Percentiles rank a stretch among this genome's conserved stretches.
phyloP scores from a whole-genome alignment of 139 green algal genomes.

The Coelastrella sp. region DNA sequence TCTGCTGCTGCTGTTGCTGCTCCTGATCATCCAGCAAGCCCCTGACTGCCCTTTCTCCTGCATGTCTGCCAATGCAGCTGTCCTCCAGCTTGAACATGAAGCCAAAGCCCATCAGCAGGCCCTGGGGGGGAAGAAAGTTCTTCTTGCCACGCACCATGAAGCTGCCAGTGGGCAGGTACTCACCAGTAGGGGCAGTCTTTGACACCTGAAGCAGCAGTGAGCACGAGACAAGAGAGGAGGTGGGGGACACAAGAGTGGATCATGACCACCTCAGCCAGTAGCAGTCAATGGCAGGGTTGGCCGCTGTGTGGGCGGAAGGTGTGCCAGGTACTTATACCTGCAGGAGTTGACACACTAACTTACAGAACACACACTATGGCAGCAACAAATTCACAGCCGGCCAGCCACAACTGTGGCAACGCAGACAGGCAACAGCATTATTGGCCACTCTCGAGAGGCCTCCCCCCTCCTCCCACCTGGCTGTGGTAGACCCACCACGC shows the following conservation, averaged over 20 bases:
- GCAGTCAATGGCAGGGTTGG: no score
- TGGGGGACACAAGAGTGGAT: neutral
- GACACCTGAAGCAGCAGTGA: slow-evolving; percentile 77
- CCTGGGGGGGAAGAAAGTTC: slow-evolving; percentile 96
- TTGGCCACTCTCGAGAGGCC: neutral
- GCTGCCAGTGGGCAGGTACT: slow-evolving; percentile 90
- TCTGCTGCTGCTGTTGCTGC: slow-evolving; percentile 30
- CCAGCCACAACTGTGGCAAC: neutral
- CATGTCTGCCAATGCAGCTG: slow-evolving; percentile 78
- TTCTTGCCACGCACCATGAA: slow-evolving; percentile 97
- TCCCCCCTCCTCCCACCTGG: slow-evolving; percentile 69
- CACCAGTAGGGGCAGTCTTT: slow-evolving; percentile 93
- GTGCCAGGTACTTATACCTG: no score
- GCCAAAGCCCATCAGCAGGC: slow-evolving; percentile 93
- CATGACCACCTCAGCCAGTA: no score
- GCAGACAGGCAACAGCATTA: neutral
- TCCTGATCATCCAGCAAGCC: slow-evolving; percentile 28
- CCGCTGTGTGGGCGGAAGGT: no score
- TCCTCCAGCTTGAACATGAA: slow-evolving; percentile 94
- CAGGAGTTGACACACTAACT: neutral
- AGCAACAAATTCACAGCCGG: neutral
- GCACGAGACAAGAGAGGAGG: neutral
- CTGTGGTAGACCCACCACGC: slow-evolving; percentile 95
- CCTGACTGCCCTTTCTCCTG: slow-evolving; percentile 81
- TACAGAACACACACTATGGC: neutral